Conservation (phyloP, 208 protist genomes). For the Blechomonas ayalai region DNA sequence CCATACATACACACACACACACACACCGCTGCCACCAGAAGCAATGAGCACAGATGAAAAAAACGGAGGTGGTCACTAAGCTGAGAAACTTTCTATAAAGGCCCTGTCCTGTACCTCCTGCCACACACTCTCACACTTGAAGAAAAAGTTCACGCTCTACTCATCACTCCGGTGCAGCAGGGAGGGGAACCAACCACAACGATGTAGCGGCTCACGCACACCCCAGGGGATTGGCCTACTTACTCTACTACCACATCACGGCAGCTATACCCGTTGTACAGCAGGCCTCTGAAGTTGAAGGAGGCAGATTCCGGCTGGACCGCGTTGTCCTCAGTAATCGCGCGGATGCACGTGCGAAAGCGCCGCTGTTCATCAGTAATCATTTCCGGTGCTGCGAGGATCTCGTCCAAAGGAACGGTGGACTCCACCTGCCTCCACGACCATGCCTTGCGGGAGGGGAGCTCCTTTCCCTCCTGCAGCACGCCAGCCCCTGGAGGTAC, state of each 20-base stretch:
- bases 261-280: slow-evolving; percentile 41
- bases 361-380: slow-evolving; percentile 6
- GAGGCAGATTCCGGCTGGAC: slow-evolving; percentile 14
- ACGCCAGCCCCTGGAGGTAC: slow-evolving; percentile 2
- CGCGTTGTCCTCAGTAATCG: slow-evolving; percentile 22
- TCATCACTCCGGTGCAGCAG: too few relatives aligned
- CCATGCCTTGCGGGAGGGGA: slow-evolving; percentile 24
- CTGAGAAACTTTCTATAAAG: too few relatives aligned
- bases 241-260: slow-evolving; percentile 13
- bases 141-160: too few relatives aligned
- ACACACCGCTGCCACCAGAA: too few relatives aligned
- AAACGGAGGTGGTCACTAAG: too few relatives aligned
- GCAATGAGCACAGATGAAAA: too few relatives aligned
- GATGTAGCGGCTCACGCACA: too few relatives aligned
- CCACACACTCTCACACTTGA: too few relatives aligned
- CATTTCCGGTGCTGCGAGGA: slow-evolving; percentile 12
- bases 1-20: too few relatives aligned
- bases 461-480: slow-evolving; percentile 3
- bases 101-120: too few relatives aligned
- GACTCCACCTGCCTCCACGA: slow-evolving; percentile 26
- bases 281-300: slow-evolving; percentile 25
- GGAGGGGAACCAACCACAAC: too few relatives aligned
- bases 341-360: slow-evolving; percentile 16
- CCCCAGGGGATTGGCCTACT: too few relatives aligned
- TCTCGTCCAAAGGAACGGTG: slow-evolving; percentile 16